Percentiles rank a stretch among this genome's conserved stretches.
These are phyloP conservation scores for Capronia americana DNA, from an alignment of 2,329 filamentous ascomycete genomes.

Conservation along the genomic window DNA sequence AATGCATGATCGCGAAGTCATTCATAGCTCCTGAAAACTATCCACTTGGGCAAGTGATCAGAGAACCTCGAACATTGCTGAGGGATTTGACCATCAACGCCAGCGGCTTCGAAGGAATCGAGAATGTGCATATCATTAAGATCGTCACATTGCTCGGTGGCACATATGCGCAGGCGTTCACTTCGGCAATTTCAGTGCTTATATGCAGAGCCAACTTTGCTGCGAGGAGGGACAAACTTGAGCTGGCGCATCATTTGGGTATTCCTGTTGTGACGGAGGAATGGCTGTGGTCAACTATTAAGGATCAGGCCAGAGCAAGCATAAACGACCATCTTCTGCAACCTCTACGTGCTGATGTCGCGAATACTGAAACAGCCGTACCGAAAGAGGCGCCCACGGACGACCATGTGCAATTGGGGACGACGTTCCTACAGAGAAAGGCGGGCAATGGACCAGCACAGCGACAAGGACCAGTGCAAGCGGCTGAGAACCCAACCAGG, in stretches of 20 bases:
- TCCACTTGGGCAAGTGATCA: conserved; percentile 78
- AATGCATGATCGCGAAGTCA: conserved; percentile 77
- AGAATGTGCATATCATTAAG: conserved; percentile 83
- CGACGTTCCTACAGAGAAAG: conserved; percentile 23
- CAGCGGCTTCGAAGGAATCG: conserved; percentile 81
- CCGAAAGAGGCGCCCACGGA: not conserved
- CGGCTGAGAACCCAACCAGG: not conserved
- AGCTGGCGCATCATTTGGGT: conserved; percentile 73
- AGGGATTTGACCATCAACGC: conserved; percentile 74
- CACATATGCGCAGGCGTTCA: conserved; percentile 78
- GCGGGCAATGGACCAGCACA: conserved; percentile 1
- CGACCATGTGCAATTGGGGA: conserved; percentile 27
- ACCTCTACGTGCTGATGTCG: not conserved
- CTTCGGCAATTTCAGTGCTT: conserved; percentile 73
- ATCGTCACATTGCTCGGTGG: conserved; percentile 77
- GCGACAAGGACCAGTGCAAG: not conserved
- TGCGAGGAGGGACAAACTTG: conserved; percentile 74
- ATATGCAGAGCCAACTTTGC: conserved; percentile 67
- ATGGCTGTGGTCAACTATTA: conserved; percentile 86
- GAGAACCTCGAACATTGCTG: conserved; percentile 74
- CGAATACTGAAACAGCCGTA: not conserved
- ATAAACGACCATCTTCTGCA: conserved; percentile 25
- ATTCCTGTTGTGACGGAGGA: conserved; percentile 80
- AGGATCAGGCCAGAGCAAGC: conserved; percentile 49
- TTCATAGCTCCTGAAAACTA: conserved; percentile 73